phyloP scores from a whole-genome alignment of 1,284 basidiomycete genomes.

The Moesziomyces parantarcticus region DNA sequence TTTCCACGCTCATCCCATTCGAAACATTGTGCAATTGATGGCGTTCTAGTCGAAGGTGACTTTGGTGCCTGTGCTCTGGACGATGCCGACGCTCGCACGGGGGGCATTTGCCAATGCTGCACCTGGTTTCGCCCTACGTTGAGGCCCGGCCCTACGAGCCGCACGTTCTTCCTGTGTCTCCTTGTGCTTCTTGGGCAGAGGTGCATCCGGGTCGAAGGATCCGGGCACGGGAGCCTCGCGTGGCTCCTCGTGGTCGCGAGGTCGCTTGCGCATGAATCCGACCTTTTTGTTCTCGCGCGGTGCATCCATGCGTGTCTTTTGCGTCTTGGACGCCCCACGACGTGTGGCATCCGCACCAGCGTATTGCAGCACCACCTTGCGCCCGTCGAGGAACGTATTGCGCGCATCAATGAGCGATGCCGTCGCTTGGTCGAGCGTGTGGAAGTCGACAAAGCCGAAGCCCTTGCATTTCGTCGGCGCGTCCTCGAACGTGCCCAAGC shows the following conservation, averaged over 20 bases:
- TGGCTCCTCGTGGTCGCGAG: not conserved
- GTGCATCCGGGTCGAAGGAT: conserved; percentile 52
- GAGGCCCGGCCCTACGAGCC: conserved; percentile 13
- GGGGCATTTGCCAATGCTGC: conserved; percentile 89
- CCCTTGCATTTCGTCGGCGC: conserved; percentile 87
- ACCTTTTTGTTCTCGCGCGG: not conserved
- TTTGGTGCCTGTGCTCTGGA: conserved; percentile 83
- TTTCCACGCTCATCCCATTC: not conserved
- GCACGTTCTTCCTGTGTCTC: conserved; percentile 48
- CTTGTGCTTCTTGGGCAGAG: conserved; percentile 48
- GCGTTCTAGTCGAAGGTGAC: conserved; percentile 74
- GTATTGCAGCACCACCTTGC: conserved; percentile 87
- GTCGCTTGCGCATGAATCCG: not conserved
- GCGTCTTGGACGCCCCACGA: conserved; percentile 53
- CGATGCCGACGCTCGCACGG: conserved; percentile 84
- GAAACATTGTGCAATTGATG: not conserved
- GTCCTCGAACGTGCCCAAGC: conserved; percentile 95
- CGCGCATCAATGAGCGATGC: conserved; percentile 82
- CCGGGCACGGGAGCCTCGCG: conserved; percentile 51
- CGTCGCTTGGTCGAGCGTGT: conserved; percentile 80
- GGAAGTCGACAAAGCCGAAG: conserved; percentile 91
- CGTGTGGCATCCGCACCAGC: conserved; percentile 83
- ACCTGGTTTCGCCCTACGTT: conserved; percentile 79
- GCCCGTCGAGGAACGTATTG: conserved; percentile 85
- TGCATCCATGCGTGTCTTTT: not conserved